Evolutionary conservation across 1,284 basidiomycete species (phyloP).

Genomic region (Rhodotorula sp.): DNA sequence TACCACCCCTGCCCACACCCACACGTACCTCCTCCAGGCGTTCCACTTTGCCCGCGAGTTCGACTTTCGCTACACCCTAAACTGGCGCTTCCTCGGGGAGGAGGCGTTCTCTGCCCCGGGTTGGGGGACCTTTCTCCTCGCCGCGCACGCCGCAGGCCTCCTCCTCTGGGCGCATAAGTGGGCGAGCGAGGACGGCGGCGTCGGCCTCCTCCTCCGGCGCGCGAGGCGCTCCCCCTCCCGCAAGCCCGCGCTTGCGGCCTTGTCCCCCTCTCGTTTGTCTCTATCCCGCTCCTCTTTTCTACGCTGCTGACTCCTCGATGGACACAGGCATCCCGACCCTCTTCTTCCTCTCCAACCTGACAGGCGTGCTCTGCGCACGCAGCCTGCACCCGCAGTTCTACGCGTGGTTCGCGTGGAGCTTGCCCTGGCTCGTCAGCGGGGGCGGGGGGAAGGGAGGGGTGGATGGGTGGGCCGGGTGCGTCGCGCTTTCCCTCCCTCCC

Average conservation of each 20-base stretch:
- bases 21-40: slow-evolving; percentile 70
- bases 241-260: neutral
- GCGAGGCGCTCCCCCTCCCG: slow-evolving; percentile 60
- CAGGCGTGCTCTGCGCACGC: slow-evolving; percentile 89
- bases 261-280: slow-evolving; percentile 19
- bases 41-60: slow-evolving; percentile 90
- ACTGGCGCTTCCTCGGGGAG: slow-evolving; percentile 87
- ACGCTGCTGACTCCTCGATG: neutral
- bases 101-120: slow-evolving; percentile 59
- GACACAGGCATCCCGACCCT: slow-evolving; percentile 72
- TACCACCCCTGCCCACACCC: slow-evolving; percentile 18
- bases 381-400: slow-evolving; percentile 99
- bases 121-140: slow-evolving; percentile 60
- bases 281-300: neutral
- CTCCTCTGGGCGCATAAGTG: slow-evolving; percentile 63
- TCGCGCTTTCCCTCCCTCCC: slow-evolving; percentile 15
- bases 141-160: slow-evolving; percentile 66
- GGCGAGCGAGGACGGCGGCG: slow-evolving; percentile 60
- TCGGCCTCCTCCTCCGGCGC: slow-evolving; percentile 59
- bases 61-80: slow-evolving; percentile 96
- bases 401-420: slow-evolving; percentile 81
- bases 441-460: neutral
- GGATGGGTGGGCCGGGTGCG: slow-evolving; percentile 62
- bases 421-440: slow-evolving; percentile 50
- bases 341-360: slow-evolving; percentile 86